Evolutionary conservation across 169 alveolate species (phyloP), one percentile per base, ranked within the genome.

Genomic region (Ichthyophthirius multifiliis): DNA sequence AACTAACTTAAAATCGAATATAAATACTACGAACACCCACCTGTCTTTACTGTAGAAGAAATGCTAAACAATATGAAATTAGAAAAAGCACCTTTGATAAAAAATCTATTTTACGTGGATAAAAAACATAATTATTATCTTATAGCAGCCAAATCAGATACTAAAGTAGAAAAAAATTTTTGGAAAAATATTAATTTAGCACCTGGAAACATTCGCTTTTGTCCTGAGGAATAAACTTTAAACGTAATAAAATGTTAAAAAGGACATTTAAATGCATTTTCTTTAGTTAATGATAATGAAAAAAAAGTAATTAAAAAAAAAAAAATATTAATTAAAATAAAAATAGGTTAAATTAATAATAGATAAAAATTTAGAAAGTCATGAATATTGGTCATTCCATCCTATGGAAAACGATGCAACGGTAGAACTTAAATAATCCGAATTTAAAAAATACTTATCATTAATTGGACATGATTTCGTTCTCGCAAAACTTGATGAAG

Each of bases 321-420:
- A 1, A 13, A 15, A 46, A 46, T 1, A 16, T 16, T 3, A 46
- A 16, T 13, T 3, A 16, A 32, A 46, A 46, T 45, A 13, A 13
- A 46, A 16, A 46, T 46, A 46, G 16, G 30, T 20, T 30, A 86
- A 84, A 37, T 64, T 89, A 46, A 84, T 93, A 27, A 48, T 93
- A n/a, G 96, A 93, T 85, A 71, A 83, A 84, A 87, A 43, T 30
- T 71, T 93, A 16, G 78, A 67, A 27, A 76, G 83, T 12, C 80
- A 83, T 73, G 82, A 88, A 32, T 48, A 64, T 37, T 83, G 90
- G 27, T 91, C 89, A 3, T 88, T 89, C 82, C 95, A 91, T 74
- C 95, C 96, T 18, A 93, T 90, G 91, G 88, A 67, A 37, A 85
- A 90, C 41, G 78, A 88, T 48, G 85, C 89, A 15, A 89, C 94